Conservation (phyloP, 768 basidiomycete genomes). For the Paxillus involutus region DNA sequence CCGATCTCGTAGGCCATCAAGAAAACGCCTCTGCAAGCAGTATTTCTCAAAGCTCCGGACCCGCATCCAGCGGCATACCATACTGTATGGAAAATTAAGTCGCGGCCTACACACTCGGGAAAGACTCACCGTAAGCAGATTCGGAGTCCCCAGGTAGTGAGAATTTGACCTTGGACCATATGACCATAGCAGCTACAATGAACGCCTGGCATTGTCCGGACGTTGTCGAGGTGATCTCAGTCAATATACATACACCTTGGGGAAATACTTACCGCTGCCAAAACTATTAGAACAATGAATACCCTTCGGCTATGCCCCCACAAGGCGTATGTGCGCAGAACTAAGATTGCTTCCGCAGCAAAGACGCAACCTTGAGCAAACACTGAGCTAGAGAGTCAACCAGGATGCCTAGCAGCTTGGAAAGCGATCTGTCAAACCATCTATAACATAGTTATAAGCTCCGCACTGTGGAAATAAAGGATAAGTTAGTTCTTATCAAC, state of each 20-base stretch:
- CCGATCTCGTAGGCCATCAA: constrained; percentile 21
- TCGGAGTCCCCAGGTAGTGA: constrained; percentile 15
- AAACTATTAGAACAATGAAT: constrained; percentile 13
- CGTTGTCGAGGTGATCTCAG: neutral
- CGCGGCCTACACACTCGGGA: neutral
- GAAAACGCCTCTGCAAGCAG: constrained; percentile 10
- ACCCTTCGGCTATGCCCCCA: constrained; percentile 20
- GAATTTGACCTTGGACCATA: constrained; percentile 3
- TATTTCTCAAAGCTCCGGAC: constrained; percentile 16
- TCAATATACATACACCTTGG: neutral
- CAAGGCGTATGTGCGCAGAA: constrained; percentile 27
- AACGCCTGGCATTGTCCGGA: constrained; percentile 5
- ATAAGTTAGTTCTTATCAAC: neutral
- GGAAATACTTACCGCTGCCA: constrained; percentile 16
- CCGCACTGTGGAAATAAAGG: constrained; percentile 16
- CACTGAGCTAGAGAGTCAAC: constrained; percentile 7
- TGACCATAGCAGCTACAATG: constrained; percentile 14
- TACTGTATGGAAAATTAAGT: constrained; percentile 6
- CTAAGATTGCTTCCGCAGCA: constrained; percentile 16
- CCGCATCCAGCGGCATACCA: constrained; percentile 19
- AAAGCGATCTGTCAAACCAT: constrained; percentile 8
- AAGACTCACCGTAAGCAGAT: constrained; percentile 21
- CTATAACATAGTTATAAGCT: constrained; percentile 13
- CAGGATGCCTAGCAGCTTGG: neutral
- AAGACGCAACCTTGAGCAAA: constrained; percentile 14